Evolutionary conservation across 768 basidiomycete species (phyloP).

Genomic region (Mycena galericulata): DNA sequence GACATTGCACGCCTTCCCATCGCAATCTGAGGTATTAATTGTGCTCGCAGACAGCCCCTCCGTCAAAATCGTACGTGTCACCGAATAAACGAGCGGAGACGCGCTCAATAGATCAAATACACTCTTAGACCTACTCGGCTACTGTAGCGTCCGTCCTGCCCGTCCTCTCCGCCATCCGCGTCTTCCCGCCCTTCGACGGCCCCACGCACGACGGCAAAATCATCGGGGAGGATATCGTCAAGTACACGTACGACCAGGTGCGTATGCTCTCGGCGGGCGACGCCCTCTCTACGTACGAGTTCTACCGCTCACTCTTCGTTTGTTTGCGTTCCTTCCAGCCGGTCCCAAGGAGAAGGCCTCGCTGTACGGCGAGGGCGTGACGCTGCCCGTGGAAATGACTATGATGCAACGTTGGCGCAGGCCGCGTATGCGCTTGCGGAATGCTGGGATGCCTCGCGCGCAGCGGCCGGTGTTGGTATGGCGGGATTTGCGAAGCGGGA

Average conservation of each 20-base stretch:
- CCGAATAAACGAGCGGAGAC: too few species aligned
- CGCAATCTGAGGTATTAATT: background rate
- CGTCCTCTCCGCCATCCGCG: conserved; percentile 84
- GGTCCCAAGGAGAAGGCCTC: conserved; percentile 78
- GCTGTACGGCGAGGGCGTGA: conserved; percentile 83
- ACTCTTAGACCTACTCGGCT: conserved; percentile 88
- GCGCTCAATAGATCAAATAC: too few species aligned
- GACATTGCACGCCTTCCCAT: background rate
- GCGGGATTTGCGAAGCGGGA: conserved; percentile 71
- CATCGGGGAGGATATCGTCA: conserved; percentile 79
- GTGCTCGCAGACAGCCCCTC: conserved; percentile 85
- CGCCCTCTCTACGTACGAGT: too few species aligned
- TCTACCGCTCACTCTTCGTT: too few species aligned
- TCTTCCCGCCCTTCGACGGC: conserved; percentile 79
- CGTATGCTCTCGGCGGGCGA: conserved; percentile 29
- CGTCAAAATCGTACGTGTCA: conserved; percentile 74
- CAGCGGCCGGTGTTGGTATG: conserved; percentile 43
- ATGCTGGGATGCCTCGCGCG: conserved; percentile 77
- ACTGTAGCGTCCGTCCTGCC: conserved; percentile 81
- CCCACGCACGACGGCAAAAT: conserved; percentile 79
- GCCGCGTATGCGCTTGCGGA: conserved; percentile 78
- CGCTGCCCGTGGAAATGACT: conserved; percentile 74
- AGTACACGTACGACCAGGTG: conserved; percentile 85
- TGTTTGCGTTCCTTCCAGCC: conserved; percentile 63
- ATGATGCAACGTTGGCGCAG: conserved; percentile 78